Evolutionary conservation across 2,329 filamentous ascomycete genomes (phyloP).

Genomic region (Myrmaecium sp.): DNA sequence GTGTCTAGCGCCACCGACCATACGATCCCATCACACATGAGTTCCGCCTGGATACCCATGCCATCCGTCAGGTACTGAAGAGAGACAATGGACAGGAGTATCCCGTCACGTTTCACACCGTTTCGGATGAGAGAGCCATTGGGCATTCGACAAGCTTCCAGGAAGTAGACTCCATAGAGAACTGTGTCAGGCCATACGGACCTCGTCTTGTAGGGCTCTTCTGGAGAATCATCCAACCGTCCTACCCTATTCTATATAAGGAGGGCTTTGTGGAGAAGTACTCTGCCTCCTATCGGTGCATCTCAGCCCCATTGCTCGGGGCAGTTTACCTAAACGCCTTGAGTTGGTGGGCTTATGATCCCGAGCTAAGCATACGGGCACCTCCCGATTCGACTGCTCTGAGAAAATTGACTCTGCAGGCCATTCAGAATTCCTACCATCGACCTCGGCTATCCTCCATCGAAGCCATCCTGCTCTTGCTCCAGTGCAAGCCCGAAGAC

Average conservation of each 20-base stretch:
- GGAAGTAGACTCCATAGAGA: conserved; percentile 3
- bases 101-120: conserved; percentile 6
- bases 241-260: conserved; percentile 43
- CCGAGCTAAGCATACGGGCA: conserved; percentile 28
- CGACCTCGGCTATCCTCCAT: conserved; percentile 25
- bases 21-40: conserved; percentile 5
- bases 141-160: conserved; percentile 2
- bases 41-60: conserved; percentile 5
- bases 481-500: conserved; percentile 13
- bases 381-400: conserved; percentile 24
- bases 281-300: conserved; percentile 37
- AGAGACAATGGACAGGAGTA: conserved; percentile 6
- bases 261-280: conserved; percentile 47
- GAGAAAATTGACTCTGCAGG: conserved; percentile 18
- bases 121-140: conserved; percentile 4
- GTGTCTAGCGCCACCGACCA: conserved; percentile 5
- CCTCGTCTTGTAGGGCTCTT: conserved; percentile 49
- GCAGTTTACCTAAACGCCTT: conserved; percentile 46
- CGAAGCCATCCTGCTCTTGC: conserved; percentile 21
- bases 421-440: conserved; percentile 19
- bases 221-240: conserved; percentile 46
- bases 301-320: conserved; percentile 41
- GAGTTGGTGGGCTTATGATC: conserved; percentile 44
- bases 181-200: conserved; percentile 3
- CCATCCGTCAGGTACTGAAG: conserved; percentile 6